phyloP scores from a whole-genome alignment of 345 rosid genomes.

The Acer negundo region DNA sequence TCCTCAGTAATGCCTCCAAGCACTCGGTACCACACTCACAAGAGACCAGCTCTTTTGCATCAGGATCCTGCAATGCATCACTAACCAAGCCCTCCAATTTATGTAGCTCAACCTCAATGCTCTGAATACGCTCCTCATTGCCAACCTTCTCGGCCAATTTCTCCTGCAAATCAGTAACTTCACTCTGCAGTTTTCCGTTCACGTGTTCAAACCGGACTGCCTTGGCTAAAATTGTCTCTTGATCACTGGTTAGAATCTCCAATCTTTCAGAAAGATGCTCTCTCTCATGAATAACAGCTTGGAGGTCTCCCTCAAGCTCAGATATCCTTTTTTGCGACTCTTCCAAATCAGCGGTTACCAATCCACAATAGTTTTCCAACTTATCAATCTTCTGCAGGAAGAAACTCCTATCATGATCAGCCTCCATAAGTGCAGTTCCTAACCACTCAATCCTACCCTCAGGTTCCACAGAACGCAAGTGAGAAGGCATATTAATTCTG shows the following conservation, averaged over 20 bases:
- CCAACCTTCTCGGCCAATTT: constrained; percentile 52
- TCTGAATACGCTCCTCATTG: constrained; percentile 46
- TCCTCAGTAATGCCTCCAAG: constrained; percentile 65
- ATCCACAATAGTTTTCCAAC: constrained; percentile 60
- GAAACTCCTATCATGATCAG: constrained; percentile 54
- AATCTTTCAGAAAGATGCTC: constrained; percentile 60
- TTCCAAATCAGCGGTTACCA: constrained; percentile 68
- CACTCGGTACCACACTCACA: constrained; percentile 47
- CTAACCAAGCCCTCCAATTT: constrained; percentile 59
- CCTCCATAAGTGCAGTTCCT: constrained; percentile 67
- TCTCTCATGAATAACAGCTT: constrained; percentile 50
- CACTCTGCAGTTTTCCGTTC: constrained; percentile 54
- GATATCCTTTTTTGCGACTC: constrained; percentile 50
- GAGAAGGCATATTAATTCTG: constrained; percentile 66
- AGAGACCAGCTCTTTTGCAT: constrained; percentile 39
- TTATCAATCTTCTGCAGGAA: constrained; percentile 64
- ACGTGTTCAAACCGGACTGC: constrained; percentile 53
- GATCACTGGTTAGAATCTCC: constrained; percentile 45
- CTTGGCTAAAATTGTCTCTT: constrained; percentile 48
- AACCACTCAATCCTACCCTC: constrained; percentile 89
- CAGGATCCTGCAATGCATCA: constrained; percentile 62
- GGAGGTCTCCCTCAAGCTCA: constrained; percentile 57
- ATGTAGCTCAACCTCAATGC: constrained; percentile 48
- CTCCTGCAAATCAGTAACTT: constrained; percentile 51
- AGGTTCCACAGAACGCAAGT: constrained; percentile 69